Base-by-base conservation (phyloP, 176 grass and related monocot genomes). In the Ensete ventricosum region DNA sequence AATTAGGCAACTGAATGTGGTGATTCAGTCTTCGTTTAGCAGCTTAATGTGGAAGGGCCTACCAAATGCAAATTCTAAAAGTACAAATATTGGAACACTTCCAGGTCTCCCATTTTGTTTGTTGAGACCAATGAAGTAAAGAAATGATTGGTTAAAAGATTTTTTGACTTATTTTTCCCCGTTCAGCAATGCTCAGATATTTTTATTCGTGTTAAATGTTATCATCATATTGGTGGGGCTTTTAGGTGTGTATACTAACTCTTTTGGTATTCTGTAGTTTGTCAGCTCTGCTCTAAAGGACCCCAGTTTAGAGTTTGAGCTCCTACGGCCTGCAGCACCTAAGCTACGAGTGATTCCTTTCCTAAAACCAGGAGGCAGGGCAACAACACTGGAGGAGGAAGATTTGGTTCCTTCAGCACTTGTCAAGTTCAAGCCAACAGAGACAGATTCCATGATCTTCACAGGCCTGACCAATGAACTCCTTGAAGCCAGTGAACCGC, bases 301-400 rank as follows among this genome's bases (percentile, higher is more conserved):
- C 54, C 82, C 84, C 51, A 57, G 73, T 74, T 82, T 99, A 84
- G 88, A 91, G 26, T 99, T 99, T 52, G 84, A 99, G 75, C 84
- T 99, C 55, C 78, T 91, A 67, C 74, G 24, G 2, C 90, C 90
- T 58, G 86, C 71, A n/a, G 11, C 85, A 48, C 90, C 86, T 1
- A 94, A 80, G 81, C 20, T 84, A 72, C 83, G 83, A 0, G 66
- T 87, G 20, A 50, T 94, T 49, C 86, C 88, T 82, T 87, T 84
- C 68, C 73, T 75, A 25, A 83, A 80, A 57, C 64, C 64, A 19
- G 94, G 90, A 67, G 84, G 77, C 11, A 87, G 43, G 77, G 22
- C 82, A 78, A 78, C 73, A 74, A 91, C 84, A 0, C 50, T 99
- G 8, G 90, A 83, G 82, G 95, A 94, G 2, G 90, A 94, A 62